Evolutionary conservation across 1,139 yeast genomes (phyloP), one percentile per base, ranked within the genome.

Genomic region (Hansenula anomala): DNA sequence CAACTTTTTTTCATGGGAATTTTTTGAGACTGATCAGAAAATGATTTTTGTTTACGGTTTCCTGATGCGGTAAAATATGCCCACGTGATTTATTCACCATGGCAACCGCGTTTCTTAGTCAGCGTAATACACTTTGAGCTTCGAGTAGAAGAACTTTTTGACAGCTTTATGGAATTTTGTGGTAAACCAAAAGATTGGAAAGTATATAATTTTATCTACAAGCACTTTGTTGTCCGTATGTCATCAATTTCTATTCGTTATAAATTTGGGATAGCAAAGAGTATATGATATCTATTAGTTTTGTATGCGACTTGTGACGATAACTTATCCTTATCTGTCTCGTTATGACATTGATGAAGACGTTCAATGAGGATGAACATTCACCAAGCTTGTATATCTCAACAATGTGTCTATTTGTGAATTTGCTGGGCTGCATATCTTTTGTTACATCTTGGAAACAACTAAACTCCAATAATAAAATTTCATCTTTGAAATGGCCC

Each of bases 401-500:
- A 1, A 38, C 19, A 8, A 43, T 27, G 24, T 38, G 34, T 18
- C 32, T 36, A 33, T 42, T 42, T 8, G 35, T 37, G 39, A 33
- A 39, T 33, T 46, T 49, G 8, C 51, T 43, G 4, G 51, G 48
- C 3, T 38, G 37, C 48, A 46, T 43, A 23, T 48, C 49, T 19
- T 44, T 44, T 22, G 42, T 33, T 3, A 22, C 18, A 27, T 51
- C 55, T 34, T 51, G 55, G 42, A 49, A 51, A 26, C 55, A 51
- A 1, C 47, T 44, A 25, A 44, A 51, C 19, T 44, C 45, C 12
- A 51, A 30, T 32, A 48, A 42, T 28, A 49, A 48, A 4, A 48
- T 46, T 29, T 42, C 34, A 30, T 45, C 45, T 38, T 46, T 48
- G 34, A 45, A 49, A 9, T 48, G 39, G 23, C 50, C 44, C 24